phyloP scores from a whole-genome alignment of 1,284 basidiomycete species.

The Leccinum angustisporum region DNA sequence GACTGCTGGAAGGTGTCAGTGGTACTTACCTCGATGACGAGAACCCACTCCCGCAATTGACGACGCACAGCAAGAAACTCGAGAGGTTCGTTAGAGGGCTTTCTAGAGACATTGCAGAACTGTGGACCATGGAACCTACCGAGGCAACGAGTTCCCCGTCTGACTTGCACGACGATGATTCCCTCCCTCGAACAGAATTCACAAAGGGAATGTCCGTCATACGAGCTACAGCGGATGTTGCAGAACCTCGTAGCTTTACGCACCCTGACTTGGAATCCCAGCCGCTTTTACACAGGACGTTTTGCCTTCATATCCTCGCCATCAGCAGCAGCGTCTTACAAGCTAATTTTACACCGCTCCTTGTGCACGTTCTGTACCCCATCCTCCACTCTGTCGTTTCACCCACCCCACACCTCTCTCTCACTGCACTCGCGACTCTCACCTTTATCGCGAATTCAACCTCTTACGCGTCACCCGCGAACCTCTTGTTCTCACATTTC shows the following conservation, averaged over 20 bases:
- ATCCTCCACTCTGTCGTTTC: conserved; percentile 82
- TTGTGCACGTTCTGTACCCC: conserved; percentile 81
- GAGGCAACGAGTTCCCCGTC: conserved; percentile 13
- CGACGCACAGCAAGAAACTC: conserved; percentile 43
- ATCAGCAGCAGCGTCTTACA: conserved; percentile 68
- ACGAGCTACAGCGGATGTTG: conserved; percentile 38
- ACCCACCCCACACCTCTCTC: conserved; percentile 60
- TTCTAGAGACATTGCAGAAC: conserved; percentile 60
- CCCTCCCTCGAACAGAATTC: conserved; percentile 43
- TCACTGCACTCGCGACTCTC: conserved; percentile 71
- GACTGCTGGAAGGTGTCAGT: conserved; percentile 71
- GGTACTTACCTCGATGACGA: conserved; percentile 41
- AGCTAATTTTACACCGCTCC: conserved; percentile 64
- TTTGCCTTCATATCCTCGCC: conserved; percentile 73
- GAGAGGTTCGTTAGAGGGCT: conserved; percentile 67
- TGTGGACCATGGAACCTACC: conserved; percentile 57
- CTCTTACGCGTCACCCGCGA: conserved; percentile 81
- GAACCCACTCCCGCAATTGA: conserved; percentile 32
- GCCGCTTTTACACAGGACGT: conserved; percentile 53
- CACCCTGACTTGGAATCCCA: conserved; percentile 36
- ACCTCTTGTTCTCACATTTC: conserved; percentile 87
- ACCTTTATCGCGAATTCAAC: conserved; percentile 65
- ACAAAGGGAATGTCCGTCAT: conserved; percentile 44
- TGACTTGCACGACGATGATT: conserved; percentile 28
- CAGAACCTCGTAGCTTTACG: conserved; percentile 45